Conservation (phyloP, 805 yeast genomes). For the Cyberlindnera japonica region DNA sequence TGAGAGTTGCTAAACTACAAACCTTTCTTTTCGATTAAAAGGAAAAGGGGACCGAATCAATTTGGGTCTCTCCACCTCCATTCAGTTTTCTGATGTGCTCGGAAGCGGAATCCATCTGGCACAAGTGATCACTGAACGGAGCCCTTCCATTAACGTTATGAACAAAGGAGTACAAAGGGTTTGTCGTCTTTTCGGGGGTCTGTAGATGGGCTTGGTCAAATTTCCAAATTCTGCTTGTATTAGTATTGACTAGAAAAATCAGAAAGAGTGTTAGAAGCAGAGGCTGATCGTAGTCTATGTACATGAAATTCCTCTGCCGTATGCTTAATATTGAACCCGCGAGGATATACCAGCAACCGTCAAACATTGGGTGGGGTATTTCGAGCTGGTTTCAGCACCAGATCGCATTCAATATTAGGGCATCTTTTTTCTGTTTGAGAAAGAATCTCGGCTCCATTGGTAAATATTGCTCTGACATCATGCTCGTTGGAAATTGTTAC, state of each 20-base stretch:
- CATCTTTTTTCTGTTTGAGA: too few relatives aligned
- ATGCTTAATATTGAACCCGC: too few relatives aligned
- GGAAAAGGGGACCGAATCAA: too few relatives aligned
- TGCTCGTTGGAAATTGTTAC: too few relatives aligned
- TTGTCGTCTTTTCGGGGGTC: constrained; percentile 15
- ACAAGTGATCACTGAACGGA: constrained; percentile 11
- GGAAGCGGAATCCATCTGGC: constrained; percentile 18
- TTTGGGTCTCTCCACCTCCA: too few relatives aligned
- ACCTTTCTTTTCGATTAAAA: background rate
- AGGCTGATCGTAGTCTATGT: constrained; percentile 4
- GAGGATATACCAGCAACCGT: too few relatives aligned
- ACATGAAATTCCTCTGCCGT: too few relatives aligned
- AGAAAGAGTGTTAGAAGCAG: constrained; percentile 10
- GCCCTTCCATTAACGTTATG: constrained; percentile 22
- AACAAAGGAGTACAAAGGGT: constrained; percentile 3
- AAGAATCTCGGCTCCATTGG: too few relatives aligned
- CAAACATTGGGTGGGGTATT: too few relatives aligned
- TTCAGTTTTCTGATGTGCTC: constrained; percentile 17
- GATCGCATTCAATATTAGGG: too few relatives aligned
- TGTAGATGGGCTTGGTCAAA: constrained; percentile 19
- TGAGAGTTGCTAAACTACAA: background rate
- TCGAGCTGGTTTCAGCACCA: too few relatives aligned
- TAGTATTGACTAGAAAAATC: constrained; percentile 19
- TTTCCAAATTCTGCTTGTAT: constrained; percentile 18
- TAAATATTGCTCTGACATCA: too few relatives aligned